Conservation (phyloP, 2,329 filamentous ascomycete genomes). For the Epichloe scottii region DNA sequence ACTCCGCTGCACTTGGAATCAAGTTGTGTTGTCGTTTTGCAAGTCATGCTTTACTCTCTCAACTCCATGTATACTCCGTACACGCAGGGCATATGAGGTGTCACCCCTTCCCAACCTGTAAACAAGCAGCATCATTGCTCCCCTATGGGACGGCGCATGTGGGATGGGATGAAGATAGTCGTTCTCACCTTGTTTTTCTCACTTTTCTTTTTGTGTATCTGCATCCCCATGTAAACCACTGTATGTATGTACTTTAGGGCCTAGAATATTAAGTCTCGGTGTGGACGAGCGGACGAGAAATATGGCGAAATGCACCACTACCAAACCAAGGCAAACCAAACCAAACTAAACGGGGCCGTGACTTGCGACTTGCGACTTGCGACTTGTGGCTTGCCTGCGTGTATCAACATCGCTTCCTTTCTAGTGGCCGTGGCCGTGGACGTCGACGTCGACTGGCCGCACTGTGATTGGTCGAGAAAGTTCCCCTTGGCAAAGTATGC, state of each 20-base stretch:
- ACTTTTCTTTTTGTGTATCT: neutral
- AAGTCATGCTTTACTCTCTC: conserved; percentile 1
- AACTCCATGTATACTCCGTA: conserved; percentile 3
- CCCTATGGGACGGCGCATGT: neutral
- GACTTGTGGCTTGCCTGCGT: neutral
- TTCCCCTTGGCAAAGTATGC: conserved; percentile 11
- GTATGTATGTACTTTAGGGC: conserved; percentile 2
- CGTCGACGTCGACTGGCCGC: no score
- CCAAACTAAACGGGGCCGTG: neutral
- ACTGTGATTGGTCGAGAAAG: conserved; percentile 19
- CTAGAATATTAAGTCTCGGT: neutral
- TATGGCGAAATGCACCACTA: no score
- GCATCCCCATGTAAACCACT: neutral
- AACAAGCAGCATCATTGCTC: neutral
- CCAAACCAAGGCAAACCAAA: no score
- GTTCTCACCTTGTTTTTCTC: neutral
- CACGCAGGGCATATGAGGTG: neutral
- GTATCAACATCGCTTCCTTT: neutral
- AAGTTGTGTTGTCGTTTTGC: neutral
- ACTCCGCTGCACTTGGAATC: neutral
- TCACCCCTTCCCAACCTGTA: neutral
- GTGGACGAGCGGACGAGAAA: neutral
- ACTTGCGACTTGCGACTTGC: neutral
- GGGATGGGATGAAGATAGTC: neutral
- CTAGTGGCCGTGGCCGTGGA: no score